Conservation (phyloP, 257 asterid species). For the Avicennia marina region DNA sequence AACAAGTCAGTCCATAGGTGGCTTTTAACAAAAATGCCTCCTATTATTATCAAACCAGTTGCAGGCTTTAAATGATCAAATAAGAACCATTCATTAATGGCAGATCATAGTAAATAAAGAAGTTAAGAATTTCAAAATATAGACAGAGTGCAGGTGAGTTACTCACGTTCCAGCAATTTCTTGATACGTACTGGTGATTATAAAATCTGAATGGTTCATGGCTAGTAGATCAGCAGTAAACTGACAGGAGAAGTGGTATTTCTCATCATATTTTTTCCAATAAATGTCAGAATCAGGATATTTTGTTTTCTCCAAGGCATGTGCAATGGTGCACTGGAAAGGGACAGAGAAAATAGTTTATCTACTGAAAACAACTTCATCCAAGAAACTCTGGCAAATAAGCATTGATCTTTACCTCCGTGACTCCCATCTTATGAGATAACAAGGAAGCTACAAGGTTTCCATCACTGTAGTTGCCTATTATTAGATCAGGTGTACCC, state of each 20-base stretch:
- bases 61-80: background rate
- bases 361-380: too few species aligned
- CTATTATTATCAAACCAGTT: background rate
- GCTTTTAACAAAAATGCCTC: too few species aligned
- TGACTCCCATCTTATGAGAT: slow-evolving; percentile 82
- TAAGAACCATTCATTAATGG: background rate
- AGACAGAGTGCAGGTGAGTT: background rate
- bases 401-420: slow-evolving; percentile 68
- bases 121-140: background rate
- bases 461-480: slow-evolving; percentile 98
- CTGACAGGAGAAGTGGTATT: slow-evolving; percentile 93
- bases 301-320: slow-evolving; percentile 96
- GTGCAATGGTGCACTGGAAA: slow-evolving; percentile 90
- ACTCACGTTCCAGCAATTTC: slow-evolving; percentile 99
- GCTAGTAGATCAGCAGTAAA: slow-evolving; percentile 96
- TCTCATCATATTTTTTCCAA: slow-evolving; percentile 85
- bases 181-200: slow-evolving; percentile 98
- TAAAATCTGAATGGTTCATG: slow-evolving; percentile 92
- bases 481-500: slow-evolving; percentile 73
- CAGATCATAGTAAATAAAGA: background rate
- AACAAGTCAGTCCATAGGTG: too few species aligned
- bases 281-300: slow-evolving; percentile 97
- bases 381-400: background rate
- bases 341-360: background rate
- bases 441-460: slow-evolving; percentile 92